Base-by-base conservation (phyloP, 192 early-diverging fungal genomes). In the Phlyctochytrium bullatum region DNA sequence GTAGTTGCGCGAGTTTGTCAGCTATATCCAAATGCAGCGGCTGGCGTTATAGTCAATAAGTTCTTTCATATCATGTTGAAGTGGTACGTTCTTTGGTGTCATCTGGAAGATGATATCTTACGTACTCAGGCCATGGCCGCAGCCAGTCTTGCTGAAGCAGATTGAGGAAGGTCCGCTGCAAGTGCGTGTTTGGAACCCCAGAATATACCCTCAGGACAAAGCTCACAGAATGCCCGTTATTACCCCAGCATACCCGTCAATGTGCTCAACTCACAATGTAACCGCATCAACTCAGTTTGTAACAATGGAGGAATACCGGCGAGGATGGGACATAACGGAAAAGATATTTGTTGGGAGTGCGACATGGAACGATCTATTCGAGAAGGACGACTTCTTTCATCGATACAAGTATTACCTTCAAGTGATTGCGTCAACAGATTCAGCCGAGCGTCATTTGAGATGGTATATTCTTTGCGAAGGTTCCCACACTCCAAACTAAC, bases 181-280 rank as follows among this genome's bases (percentile, higher is more conserved):
- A 23, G 88, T 96, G 6, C 80, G 91, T 30, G 92, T 97, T 4
- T 99, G 97, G 97, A 99, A 99, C 73, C 95, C 97, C 58, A 86
- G 86, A 73, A 62, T 94, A 2, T 93, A 96, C 74, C 82, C 86
- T 0, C 77, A 80, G 4, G 94, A 99, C 70, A 80, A 77, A 62
- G 80, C 71, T 3, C 97, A 99, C 73, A 81, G 86, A 27, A 97
- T 99, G 94, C 97, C 97, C 3, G 92, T 99, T 62, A 99, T 99
- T 68, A 99, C 97, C 10, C 97, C 97, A 2, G 94, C 97, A 1
- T 99, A 99, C 66, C 97, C 97, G 30, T 93, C 92, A 27, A 97
- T 96, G 94, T 97, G 95, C 74, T 87, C 95, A 2, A 99, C 97
- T 1, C 95, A 97, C 76, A 99, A 97, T 69, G 95, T 99, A 14